phyloP scores from a whole-genome alignment of 2,329 filamentous ascomycete species.

The Beauveria sp. region DNA sequence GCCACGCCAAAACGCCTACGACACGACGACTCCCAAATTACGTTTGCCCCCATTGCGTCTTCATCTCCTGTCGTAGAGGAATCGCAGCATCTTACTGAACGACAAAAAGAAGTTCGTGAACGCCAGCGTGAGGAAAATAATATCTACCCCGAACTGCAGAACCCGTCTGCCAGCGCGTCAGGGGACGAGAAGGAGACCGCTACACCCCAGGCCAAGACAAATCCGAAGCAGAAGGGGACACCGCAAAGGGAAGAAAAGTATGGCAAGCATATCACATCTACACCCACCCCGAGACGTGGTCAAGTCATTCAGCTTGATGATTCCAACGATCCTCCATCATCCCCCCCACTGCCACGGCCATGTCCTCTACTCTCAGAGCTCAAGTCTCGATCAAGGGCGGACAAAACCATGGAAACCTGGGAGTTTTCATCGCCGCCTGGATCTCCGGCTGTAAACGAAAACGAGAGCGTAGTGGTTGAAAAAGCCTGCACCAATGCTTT shows the following conservation, averaged over 20 bases:
- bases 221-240: constrained; percentile 30
- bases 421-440: constrained; percentile 51
- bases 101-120: constrained; percentile 69
- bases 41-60: constrained; percentile 63
- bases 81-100: constrained; percentile 70
- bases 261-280: constrained; percentile 49
- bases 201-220: constrained; percentile 10
- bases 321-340: constrained; percentile 49
- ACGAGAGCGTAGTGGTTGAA: background rate
- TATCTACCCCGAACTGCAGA: constrained; percentile 59
- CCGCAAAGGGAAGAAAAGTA: constrained; percentile 38
- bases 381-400: constrained; percentile 36
- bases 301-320: constrained; percentile 42
- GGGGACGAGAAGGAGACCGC: constrained; percentile 7
- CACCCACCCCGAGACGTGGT: constrained; percentile 52
- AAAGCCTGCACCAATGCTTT: background rate
- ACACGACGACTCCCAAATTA: constrained; percentile 76
- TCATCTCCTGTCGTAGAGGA: constrained; percentile 46
- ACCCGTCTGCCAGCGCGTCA: constrained; percentile 4
- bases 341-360: constrained; percentile 47
- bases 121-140: constrained; percentile 59
- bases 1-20: constrained; percentile 49
- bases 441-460: constrained; percentile 32
- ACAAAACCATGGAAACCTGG: constrained; percentile 34
- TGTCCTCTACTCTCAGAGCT: constrained; percentile 47